Evolutionary conservation across 1,139 yeast species (phyloP).

Genomic region (Debaryomyces psychrophilus): DNA sequence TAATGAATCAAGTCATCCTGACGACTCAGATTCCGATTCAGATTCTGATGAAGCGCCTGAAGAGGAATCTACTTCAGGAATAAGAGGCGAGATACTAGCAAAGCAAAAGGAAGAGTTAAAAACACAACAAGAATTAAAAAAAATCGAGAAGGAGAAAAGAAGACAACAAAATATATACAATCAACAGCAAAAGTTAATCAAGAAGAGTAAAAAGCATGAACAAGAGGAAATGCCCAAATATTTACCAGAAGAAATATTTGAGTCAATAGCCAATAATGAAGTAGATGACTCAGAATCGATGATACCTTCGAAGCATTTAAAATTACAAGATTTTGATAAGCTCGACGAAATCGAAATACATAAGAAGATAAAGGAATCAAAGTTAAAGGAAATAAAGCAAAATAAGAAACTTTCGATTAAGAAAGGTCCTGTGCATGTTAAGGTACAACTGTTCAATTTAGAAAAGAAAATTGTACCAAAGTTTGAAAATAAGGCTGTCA

Average conservation of each 20-base stretch:
- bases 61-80: constrained; percentile 41
- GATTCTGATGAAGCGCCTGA: constrained; percentile 54
- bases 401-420: constrained; percentile 40
- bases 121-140: constrained; percentile 37
- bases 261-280: constrained; percentile 24
- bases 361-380: constrained; percentile 39
- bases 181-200: constrained; percentile 50
- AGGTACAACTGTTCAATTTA: constrained; percentile 34
- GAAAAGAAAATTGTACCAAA: constrained; percentile 46
- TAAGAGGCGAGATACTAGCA: constrained; percentile 36
- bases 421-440: constrained; percentile 62
- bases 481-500: constrained; percentile 44
- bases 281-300: constrained; percentile 17
- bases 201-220: constrained; percentile 27
- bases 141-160: constrained; percentile 51
- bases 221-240: constrained; percentile 48
- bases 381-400: constrained; percentile 45
- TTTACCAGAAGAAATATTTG: constrained; percentile 52
- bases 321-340: constrained; percentile 39
- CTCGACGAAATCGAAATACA: constrained; percentile 25
- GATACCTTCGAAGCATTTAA: constrained; percentile 34
- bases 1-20: constrained; percentile 17
- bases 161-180: constrained; percentile 50
- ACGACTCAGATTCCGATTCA: constrained; percentile 22
- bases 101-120: constrained; percentile 38